phyloP scores from a whole-genome alignment of 2,329 filamentous ascomycete species.

The Claviceps purpurea region DNA sequence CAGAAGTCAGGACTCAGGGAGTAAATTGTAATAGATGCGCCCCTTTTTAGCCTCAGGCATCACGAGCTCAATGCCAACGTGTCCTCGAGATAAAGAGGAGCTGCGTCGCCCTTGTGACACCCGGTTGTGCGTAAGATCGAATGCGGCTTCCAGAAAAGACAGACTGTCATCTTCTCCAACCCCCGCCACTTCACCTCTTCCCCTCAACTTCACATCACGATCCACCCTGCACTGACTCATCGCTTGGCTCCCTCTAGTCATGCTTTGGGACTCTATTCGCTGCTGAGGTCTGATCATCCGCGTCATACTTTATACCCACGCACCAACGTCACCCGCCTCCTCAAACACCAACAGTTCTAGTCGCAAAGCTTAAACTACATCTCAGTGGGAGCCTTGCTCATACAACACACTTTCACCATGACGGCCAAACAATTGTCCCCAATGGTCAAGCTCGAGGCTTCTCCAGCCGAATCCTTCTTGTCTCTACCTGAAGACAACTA shows the following conservation, averaged over 20 bases:
- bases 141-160: neutral
- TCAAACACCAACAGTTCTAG: neutral
- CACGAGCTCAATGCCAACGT: slow-evolving; percentile 15
- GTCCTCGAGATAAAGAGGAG: slow-evolving; percentile 15
- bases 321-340: slow-evolving; percentile 2
- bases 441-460: slow-evolving; percentile 38
- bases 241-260: slow-evolving; percentile 11
- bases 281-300: slow-evolving; percentile 8
- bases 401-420: slow-evolving; percentile 16
- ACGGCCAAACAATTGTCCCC: slow-evolving; percentile 27
- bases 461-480: slow-evolving; percentile 40
- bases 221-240: slow-evolving; percentile 11
- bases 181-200: slow-evolving; percentile 4
- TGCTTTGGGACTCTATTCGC: slow-evolving; percentile 9
- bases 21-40: neutral
- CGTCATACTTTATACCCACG: neutral
- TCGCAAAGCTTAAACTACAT: neutral
- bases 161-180: slow-evolving; percentile 6
- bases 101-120: neutral
- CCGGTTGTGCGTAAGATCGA: neutral
- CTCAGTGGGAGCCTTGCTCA: neutral
- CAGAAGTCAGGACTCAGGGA: too few species aligned
- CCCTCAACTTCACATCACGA: slow-evolving; percentile 11
- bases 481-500: slow-evolving; percentile 36
- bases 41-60: slow-evolving; percentile 19